Percentiles rank a stretch among this genome's conserved stretches.
These are phyloP conservation scores for Corylus avellana DNA, from an alignment of 306 rosid genomes.

Conservation along the genomic window DNA sequence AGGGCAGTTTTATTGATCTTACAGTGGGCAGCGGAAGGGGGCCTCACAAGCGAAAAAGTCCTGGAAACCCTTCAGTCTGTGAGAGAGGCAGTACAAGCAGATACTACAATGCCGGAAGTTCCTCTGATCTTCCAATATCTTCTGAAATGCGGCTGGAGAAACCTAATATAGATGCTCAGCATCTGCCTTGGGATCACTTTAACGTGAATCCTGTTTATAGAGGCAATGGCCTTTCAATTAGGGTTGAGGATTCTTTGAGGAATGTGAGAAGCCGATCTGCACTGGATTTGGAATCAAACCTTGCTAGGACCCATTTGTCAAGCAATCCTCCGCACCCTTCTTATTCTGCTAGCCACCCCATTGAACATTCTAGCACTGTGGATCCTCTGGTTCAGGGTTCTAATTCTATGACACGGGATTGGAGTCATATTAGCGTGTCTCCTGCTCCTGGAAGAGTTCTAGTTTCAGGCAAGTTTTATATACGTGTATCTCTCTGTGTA, in stretches of 20 bases:
- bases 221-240: conserved; percentile 62
- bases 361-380: conserved; percentile 49
- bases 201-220: conserved; percentile 55
- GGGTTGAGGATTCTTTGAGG: conserved; percentile 71
- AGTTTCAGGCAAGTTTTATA: conserved; percentile 48
- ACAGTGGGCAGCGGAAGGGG: conserved; percentile 73
- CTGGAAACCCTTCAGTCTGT: conserved; percentile 64
- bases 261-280: conserved; percentile 83
- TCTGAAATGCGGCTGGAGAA: conserved; percentile 67
- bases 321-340: conserved; percentile 50
- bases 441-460: conserved; percentile 55
- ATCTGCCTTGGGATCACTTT: conserved; percentile 74
- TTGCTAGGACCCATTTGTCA: conserved; percentile 56
- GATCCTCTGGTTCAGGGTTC: conserved; percentile 58
- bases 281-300: conserved; percentile 70
- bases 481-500: neutral
- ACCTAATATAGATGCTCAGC: conserved; percentile 57
- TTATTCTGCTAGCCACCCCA: conserved; percentile 42
- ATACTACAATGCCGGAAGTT: conserved; percentile 58
- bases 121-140: conserved; percentile 60
- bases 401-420: conserved; percentile 51
- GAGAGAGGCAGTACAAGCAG: conserved; percentile 85
- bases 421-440: conserved; percentile 64
- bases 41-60: conserved; percentile 81
- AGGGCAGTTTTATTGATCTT: conserved; percentile 67